Evolutionary conservation across 2,329 filamentous ascomycete species (phyloP), one percentile per base, ranked within the genome.

Genomic region (Aspergillus tubingensis): DNA sequence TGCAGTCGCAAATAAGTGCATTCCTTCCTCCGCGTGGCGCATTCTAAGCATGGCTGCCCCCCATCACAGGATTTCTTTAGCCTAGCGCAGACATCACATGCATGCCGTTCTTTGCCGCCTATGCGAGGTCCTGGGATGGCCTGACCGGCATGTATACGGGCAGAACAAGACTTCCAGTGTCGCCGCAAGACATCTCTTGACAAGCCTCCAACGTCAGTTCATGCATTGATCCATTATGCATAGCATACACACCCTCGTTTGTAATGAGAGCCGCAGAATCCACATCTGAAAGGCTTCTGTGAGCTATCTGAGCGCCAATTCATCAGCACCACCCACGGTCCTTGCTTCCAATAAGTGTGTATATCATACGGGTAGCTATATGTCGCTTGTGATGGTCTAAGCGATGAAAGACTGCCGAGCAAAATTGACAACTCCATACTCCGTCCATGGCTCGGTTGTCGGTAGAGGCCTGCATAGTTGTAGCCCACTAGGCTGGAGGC

Each of bases 91-190:
- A 64, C 66, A 58, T 73, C 70, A 58, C 70, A 73, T n/a, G 70
- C 70, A 30, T 68, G 65, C 39, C 67, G 70, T 39, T 68, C 66
- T 49, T 72, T 72, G 10, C 70, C 70, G 2, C 68, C 67, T 30
- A 61, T 63, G 13, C 62, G 63, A 21, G 64, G 63, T 11, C 68
- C 60, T 19, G 70, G 70, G 8, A 71, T 68, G 13, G 56, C 59
- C 8, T 67, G 53, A 5, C 66, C 64, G 17, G 54, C 57, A 15
- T 65, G 48, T 54, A 65, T 49, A 3, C 70, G 70, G 17, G 53
- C 32, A 49, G 64, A 65, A 62, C 71, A 72, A 30, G 68, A 65
- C 62, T 68, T 70, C 70, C 70, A 72, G 47, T 72, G 71, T 30
- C 69, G 61, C 8, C 71, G 66, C 38, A 72, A 55, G 1, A 68